phyloP scores from a whole-genome alignment of 257 asterid genomes.

The Rhazya stricta region DNA sequence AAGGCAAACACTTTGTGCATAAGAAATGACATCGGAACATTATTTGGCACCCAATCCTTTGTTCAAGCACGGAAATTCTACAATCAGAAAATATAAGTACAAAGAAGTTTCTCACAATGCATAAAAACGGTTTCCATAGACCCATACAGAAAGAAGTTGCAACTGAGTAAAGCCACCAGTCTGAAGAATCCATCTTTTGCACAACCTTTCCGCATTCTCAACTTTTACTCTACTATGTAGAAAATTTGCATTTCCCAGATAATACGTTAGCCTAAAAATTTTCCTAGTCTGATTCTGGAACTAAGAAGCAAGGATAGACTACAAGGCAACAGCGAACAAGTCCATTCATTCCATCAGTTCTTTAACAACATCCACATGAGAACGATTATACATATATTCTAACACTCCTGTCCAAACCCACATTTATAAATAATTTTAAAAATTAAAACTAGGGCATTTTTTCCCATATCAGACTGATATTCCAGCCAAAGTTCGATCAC shows the following conservation, averaged over 20 bases:
- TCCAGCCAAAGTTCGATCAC: background rate
- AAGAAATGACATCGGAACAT: too few species aligned
- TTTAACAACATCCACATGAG: background rate
- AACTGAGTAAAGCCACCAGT: background rate
- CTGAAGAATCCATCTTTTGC: background rate
- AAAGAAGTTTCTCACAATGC: background rate
- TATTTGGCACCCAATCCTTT: background rate
- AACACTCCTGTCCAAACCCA: too few species aligned
- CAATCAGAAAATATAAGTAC: background rate
- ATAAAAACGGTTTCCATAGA: background rate
- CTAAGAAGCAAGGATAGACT: background rate
- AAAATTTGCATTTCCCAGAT: background rate
- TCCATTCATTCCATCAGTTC: background rate
- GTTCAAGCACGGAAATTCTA: background rate
- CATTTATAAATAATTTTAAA: background rate
- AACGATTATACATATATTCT: background rate
- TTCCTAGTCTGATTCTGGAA: background rate
- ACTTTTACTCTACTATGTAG: background rate
- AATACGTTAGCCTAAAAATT: background rate
- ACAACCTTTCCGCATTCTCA: background rate
- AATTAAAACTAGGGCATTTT: background rate
- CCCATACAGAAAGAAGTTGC: background rate
- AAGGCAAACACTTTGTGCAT: background rate
- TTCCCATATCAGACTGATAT: background rate
- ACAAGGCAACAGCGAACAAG: background rate